These are phyloP conservation scores for Harringtonia aguacate DNA, from an alignment of 2,329 filamentous ascomycete species.

Conservation along the genomic window DNA sequence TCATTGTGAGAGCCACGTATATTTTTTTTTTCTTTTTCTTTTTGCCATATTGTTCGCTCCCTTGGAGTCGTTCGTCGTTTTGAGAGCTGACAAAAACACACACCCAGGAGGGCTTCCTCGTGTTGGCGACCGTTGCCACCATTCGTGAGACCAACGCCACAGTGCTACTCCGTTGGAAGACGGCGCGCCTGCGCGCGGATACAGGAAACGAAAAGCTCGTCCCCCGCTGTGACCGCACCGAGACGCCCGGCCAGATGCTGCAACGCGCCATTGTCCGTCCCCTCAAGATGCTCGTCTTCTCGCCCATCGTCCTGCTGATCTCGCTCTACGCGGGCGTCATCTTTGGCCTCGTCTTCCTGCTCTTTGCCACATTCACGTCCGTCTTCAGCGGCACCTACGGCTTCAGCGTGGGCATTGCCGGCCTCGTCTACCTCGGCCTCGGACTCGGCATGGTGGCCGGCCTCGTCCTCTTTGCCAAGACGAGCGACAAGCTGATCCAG, in stretches of 20 bases:
- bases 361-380: slow-evolving; percentile 42
- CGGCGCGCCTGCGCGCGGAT: slow-evolving; percentile 22
- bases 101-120: not conserved
- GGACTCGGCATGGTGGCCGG: slow-evolving; percentile 32
- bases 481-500: slow-evolving; percentile 48
- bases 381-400: slow-evolving; percentile 39
- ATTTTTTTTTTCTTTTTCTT: too few relatives aligned
- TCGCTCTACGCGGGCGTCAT: slow-evolving; percentile 41
- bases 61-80: not conserved
- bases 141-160: slow-evolving; percentile 6
- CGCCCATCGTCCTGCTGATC: slow-evolving; percentile 38
- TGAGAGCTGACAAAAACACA: not conserved
- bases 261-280: slow-evolving; percentile 18
- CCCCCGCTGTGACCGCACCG: slow-evolving; percentile 13
- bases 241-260: slow-evolving; percentile 2
- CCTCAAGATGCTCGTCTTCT: slow-evolving; percentile 41
- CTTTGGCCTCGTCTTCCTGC: slow-evolving; percentile 44
- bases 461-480: slow-evolving; percentile 35
- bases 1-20: not conserved
- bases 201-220: slow-evolving; percentile 22
- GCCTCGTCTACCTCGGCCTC: slow-evolving; percentile 43
- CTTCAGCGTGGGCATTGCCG: slow-evolving; percentile 31
- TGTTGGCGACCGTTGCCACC: not conserved
- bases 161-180: slow-evolving; percentile 23
- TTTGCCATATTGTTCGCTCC: not conserved